These are phyloP conservation scores for Babesia gibsoni DNA, from an alignment of 169 alveolate species.

Conservation along the genomic window DNA sequence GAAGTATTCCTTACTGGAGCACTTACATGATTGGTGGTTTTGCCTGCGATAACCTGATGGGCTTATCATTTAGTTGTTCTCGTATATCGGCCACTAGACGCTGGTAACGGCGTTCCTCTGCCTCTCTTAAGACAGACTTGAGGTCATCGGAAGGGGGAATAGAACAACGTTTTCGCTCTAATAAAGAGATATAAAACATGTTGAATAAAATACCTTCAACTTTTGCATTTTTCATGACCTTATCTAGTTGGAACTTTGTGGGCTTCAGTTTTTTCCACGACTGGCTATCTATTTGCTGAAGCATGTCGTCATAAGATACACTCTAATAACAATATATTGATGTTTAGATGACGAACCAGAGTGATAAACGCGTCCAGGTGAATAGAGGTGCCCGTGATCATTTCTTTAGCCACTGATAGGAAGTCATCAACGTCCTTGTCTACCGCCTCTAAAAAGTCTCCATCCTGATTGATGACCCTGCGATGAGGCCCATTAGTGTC, in stretches of 20 bases:
- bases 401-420: slow-evolving; percentile 31
- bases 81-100: slow-evolving; percentile 40
- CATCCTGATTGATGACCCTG: slow-evolving; percentile 4
- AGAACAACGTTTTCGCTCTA: slow-evolving; percentile 31
- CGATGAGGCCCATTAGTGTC: slow-evolving; percentile 24
- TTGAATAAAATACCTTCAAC: slow-evolving; percentile 8
- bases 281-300: background rate
- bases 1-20: no score
- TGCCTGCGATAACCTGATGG: background rate
- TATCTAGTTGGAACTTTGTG: slow-evolving; percentile 21
- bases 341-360: slow-evolving; percentile 3
- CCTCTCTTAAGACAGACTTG: slow-evolving; percentile 29
- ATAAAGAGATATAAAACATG: background rate
- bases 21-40: slow-evolving; percentile 60
- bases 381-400: slow-evolving; percentile 27
- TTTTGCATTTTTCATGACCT: slow-evolving; percentile 31
- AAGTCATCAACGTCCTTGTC: no score
- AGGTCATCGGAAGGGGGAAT: slow-evolving; percentile 8
- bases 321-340: background rate
- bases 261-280: slow-evolving; percentile 2
- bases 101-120: slow-evolving; percentile 51
- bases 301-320: slow-evolving; percentile 23
- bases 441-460: background rate
- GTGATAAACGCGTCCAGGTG: slow-evolving; percentile 60
- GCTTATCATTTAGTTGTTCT: background rate